A percentile compares a stretch with the other conserved stretches of the same genome.
These are phyloP conservation scores for Globisporangium apiculatum DNA, from an alignment of 352 stramenopile genomes.

Conservation along the genomic window DNA sequence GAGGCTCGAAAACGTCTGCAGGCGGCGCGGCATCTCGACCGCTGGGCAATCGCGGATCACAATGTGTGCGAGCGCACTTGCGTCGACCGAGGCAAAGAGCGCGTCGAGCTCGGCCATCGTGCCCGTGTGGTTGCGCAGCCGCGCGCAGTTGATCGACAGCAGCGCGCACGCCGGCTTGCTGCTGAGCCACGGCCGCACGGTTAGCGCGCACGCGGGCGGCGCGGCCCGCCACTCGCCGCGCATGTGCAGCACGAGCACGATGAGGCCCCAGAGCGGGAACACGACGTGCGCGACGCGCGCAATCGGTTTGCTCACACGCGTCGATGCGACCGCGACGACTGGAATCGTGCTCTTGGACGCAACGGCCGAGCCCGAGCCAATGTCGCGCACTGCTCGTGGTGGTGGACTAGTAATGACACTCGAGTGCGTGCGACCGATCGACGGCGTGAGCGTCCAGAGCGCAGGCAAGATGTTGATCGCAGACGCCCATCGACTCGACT, in stretches of 20 bases:
- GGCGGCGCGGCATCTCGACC: conserved; percentile 19
- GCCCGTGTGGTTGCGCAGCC: conserved; percentile 7
- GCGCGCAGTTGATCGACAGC: conserved; percentile 18
- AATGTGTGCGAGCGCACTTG: conserved; percentile 15
- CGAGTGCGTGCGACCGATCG: neutral
- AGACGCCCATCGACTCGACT: too few species aligned
- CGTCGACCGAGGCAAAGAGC: conserved; percentile 18
- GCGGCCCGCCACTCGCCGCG: conserved; percentile 1
- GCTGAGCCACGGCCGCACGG: conserved; percentile 22
- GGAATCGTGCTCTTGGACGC: neutral
- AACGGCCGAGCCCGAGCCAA: neutral
- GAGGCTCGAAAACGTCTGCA: conserved; percentile 24
- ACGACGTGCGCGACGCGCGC: neutral
- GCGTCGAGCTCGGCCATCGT: conserved; percentile 7
- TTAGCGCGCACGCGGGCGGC: conserved; percentile 15
- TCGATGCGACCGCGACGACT: neutral
- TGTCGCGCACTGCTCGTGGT: neutral
- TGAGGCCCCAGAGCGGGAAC: conserved; percentile 16
- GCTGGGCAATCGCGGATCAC: conserved; percentile 29
- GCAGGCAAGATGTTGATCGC: too few species aligned
- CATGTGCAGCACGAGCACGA: conserved; percentile 18
- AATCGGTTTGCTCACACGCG: neutral
- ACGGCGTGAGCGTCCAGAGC: too few species aligned
- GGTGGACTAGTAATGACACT: too few species aligned
- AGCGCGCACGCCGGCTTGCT: conserved; percentile 19